Evolutionary conservation across 129 eudicot genomes (phyloP), one percentile per base, ranked within the genome.

Genomic region (Pulicaria dysenterica): DNA sequence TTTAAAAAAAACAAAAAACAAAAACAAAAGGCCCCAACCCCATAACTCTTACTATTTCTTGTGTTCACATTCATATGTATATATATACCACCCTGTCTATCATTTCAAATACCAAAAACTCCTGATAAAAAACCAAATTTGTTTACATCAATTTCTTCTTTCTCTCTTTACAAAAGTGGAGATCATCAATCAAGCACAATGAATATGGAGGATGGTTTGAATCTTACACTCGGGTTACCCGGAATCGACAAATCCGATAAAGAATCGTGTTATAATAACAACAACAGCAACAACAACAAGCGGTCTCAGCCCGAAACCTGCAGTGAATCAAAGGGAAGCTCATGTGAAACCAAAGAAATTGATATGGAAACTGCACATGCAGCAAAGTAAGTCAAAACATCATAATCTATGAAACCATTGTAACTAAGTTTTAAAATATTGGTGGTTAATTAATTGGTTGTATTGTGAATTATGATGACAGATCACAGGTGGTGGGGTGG

Each of bases 401-500:
- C 31, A 24, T 7, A 5, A 38, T 14, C 1, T 6, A 69, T 50
- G 8, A 48, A 24, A 24, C 31, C 0, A 38, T 38, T 38, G 39
- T 13, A n/a, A 12, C 12, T n/a, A n/a, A n/a, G n/a, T n/a, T n/a
- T n/a, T n/a, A 16, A 0, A 67, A 48, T 16, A 43, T 10, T 24
- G 55, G 12, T 63, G 15, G 39, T 36, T 58, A 34, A 45, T 36
- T 58, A 34, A 45, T 68, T 24, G 51, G 63, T 48, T 53, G 13
- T 48, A 19, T 17, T 59, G 8, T 42, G 55, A 40, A 48, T 45
- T 73, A 24, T 3, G 31, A 10, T 51, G 62, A 40, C 85, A 91
- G 97, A 79, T 85, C 96, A 65, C 96, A 86, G 76, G 88, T 92
- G 11, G 84, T 92, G 16, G 97, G 97, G 45, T 91, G 97, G 97